Conservation (phyloP, 257 asterid species). For the Capsicum rhomboideum region DNA sequence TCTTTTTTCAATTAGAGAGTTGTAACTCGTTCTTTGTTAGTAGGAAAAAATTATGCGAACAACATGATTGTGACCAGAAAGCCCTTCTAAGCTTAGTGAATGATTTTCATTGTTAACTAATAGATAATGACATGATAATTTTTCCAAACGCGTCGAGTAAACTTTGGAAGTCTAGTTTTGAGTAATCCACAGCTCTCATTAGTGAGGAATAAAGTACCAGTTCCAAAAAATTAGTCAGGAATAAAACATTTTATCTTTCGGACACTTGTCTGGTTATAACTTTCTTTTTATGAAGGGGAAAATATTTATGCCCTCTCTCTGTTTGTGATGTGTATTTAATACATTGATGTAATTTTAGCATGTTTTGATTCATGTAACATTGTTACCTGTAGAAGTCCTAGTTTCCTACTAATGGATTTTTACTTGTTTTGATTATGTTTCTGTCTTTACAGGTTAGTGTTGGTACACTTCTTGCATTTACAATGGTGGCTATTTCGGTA, state of each 20-base stretch:
- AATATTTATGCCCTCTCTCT: background rate
- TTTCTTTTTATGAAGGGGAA: background rate
- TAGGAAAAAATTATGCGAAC: background rate
- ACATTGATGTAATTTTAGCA: background rate
- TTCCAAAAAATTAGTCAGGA: background rate
- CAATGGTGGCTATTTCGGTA: slow-evolving; percentile 87
- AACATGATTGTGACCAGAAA: background rate
- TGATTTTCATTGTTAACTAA: background rate
- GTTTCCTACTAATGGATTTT: background rate
- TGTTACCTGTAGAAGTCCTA: background rate
- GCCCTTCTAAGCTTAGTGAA: background rate
- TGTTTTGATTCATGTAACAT: background rate
- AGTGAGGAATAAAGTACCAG: background rate
- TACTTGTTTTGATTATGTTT: slow-evolving; percentile 1
- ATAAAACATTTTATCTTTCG: background rate
- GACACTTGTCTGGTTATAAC: background rate
- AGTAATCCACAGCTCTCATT: background rate
- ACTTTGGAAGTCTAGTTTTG: background rate
- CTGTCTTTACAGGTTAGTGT: slow-evolving; percentile 78
- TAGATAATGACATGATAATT: background rate
- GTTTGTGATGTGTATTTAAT: background rate
- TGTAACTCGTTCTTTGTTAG: background rate
- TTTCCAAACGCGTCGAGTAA: background rate
- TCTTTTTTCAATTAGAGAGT: background rate
- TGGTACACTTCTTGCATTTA: slow-evolving; percentile 97